Evolutionary conservation across 805 yeast species (phyloP), one percentile per base, ranked within the genome.

Genomic region (Saccharomycopsis oosterbeekiorum): DNA sequence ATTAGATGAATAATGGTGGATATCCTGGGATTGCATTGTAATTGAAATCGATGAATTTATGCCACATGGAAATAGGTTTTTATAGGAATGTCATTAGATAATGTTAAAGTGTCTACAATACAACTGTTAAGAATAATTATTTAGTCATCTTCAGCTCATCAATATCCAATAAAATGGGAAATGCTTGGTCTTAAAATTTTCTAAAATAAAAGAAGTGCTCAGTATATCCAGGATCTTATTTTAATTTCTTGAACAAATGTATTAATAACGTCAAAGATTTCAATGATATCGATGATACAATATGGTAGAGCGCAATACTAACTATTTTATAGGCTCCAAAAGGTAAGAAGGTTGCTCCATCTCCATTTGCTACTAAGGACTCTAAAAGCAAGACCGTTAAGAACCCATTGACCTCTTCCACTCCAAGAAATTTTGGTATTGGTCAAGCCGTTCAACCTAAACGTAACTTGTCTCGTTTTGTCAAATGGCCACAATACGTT

Each of bases 401-500:
- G 81, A 90, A 89, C 84, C 97, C 97, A 72, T 82, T 92, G 76
- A 78, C 89, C 74, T 96, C 88, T 78, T 79, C 96, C 67, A 82
- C 90, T 69, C 96, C 97, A 78, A 87, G 86, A 82, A 86, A 84
- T 82, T 93, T 86, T 75, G 98, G 98, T 80, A 87, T 94, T 73
- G 99, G 99, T 74, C 98, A 94, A 83, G 81, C 86, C 69, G 73
- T 93, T 72, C 98, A 93, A 81, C 96, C 91, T 78, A 90, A 87
- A 84, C 86, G 93, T 81, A 89, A 94, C 86, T 85, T 94, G 76
- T 82, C 96, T 66, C 91, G 98, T 80, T 92, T 89, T 78, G 98
- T 93, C 76, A 94, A 88, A 81, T 94, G 99, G 99, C 99, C 99
- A 76, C 94, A 88, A 80, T 91, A 93, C 78, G 96, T 93, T 71